These are phyloP conservation scores for Aspergillus proliferans DNA, from an alignment of 2,329 filamentous ascomycete species.

Conservation along the genomic window DNA sequence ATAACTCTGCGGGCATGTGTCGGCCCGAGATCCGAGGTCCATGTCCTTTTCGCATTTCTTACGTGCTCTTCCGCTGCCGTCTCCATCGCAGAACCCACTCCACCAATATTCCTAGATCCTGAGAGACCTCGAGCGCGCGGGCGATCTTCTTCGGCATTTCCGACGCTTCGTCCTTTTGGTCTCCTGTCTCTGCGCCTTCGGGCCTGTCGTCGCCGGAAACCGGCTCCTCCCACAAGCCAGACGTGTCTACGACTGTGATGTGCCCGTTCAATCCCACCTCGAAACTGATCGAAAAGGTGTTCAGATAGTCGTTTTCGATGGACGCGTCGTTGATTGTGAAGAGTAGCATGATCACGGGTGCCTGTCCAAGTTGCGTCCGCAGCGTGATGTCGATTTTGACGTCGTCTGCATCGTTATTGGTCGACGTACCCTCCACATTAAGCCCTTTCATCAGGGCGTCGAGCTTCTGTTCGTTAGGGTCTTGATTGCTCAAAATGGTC, in stretches of 20 bases:
- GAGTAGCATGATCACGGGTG: slow-evolving; percentile 33
- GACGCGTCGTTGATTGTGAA: slow-evolving; percentile 21
- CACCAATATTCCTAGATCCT: slow-evolving; percentile 39
- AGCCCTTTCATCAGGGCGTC: slow-evolving; percentile 43
- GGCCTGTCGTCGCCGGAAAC: slow-evolving; percentile 9
- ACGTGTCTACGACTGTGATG: slow-evolving; percentile 33
- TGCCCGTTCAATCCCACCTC: slow-evolving; percentile 37
- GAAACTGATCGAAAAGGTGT: slow-evolving; percentile 29
- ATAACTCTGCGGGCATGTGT: slow-evolving; percentile 1
- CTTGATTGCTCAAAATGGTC: slow-evolving; percentile 36
- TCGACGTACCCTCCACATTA: slow-evolving; percentile 2
- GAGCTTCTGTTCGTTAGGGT: slow-evolving; percentile 47
- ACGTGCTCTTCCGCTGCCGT: slow-evolving; percentile 21
- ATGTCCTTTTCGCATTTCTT: slow-evolving; percentile 8
- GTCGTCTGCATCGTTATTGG: slow-evolving; percentile 12
- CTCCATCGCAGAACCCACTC: slow-evolving; percentile 38
- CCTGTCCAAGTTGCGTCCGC: slow-evolving; percentile 33
- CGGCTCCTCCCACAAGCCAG: slow-evolving; percentile 24
- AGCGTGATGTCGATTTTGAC: slow-evolving; percentile 34
- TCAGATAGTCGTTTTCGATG: slow-evolving; percentile 6
- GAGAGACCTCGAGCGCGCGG: slow-evolving; percentile 36
- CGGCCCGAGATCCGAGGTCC: not conserved
- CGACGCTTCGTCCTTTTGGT: slow-evolving; percentile 11
- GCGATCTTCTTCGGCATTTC: slow-evolving; percentile 30
- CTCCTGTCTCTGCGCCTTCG: slow-evolving; percentile 12